These are phyloP conservation scores for Irpex lacteus DNA, from an alignment of 1,284 basidiomycete species.

Conservation along the genomic window DNA sequence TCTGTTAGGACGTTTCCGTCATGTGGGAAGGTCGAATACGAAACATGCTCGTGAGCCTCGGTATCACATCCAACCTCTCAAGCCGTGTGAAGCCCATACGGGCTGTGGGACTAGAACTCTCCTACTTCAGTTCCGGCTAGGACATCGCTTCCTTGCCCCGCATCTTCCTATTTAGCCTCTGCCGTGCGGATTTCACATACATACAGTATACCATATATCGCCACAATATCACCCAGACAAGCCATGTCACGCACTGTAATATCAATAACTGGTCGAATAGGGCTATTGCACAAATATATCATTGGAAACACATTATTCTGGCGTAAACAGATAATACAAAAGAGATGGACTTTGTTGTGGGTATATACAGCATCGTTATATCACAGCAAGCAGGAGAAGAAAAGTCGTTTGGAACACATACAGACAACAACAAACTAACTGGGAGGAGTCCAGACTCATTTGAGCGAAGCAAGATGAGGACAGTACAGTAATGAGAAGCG, in stretches of 20 bases:
- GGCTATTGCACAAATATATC: neutral
- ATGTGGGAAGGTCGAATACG: constrained; percentile 94
- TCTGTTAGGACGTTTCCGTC: constrained; percentile 74
- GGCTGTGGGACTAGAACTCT: constrained; percentile 86
- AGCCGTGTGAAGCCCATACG: constrained; percentile 81
- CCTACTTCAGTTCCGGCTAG: constrained; percentile 83
- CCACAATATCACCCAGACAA: no score
- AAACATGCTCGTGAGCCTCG: constrained; percentile 86
- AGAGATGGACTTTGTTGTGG: neutral
- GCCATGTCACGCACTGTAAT: neutral
- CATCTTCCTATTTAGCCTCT: neutral
- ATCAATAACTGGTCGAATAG: neutral
- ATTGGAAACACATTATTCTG: neutral
- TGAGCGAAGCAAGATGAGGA: neutral
- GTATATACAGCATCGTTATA: neutral
- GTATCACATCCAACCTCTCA: constrained; percentile 87
- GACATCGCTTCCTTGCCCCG: neutral
- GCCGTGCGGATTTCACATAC: neutral
- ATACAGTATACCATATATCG: no score
- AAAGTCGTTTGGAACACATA: neutral
- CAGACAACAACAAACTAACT: neutral
- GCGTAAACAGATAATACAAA: neutral
- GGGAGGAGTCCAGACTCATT: neutral
- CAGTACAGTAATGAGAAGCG: neutral
- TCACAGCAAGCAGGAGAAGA: neutral